Conservation (phyloP, 768 basidiomycete genomes). For the Kwoniella sp. region DNA sequence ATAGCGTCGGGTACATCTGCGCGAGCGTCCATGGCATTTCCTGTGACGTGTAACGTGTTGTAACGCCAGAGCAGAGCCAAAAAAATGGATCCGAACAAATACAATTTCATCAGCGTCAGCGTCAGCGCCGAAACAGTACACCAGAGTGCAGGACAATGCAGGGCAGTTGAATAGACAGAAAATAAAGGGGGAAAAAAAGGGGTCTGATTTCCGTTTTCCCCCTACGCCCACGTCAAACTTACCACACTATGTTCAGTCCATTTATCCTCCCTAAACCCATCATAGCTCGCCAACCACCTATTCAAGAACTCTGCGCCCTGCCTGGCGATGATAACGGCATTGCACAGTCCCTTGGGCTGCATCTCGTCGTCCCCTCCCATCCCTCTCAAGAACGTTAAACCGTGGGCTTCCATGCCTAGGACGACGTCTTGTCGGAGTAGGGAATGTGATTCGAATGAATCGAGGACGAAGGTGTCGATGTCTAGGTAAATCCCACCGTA, state of each 20-base stretch:
- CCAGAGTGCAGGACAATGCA: no score
- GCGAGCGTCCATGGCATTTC: conserved; percentile 54
- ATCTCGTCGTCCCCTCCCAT: conserved; percentile 41
- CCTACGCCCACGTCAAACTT: no score
- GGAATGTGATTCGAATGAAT: conserved; percentile 32
- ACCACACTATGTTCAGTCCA: conserved; percentile 52
- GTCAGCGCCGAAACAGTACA: not conserved
- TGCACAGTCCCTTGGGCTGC: conserved; percentile 49
- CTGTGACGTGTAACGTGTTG: no score
- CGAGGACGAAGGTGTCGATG: conserved; percentile 51
- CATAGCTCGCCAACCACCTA: conserved; percentile 47
- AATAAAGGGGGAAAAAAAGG: no score
- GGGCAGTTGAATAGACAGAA: no score
- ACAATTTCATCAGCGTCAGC: not conserved
- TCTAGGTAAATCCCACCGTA: conserved; percentile 52
- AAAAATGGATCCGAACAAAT: no score
- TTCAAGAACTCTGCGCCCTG: conserved; percentile 36
- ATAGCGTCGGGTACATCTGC: conserved; percentile 49
- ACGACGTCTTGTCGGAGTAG: conserved; percentile 46
- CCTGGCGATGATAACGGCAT: conserved; percentile 48
- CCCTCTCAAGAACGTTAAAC: conserved; percentile 24
- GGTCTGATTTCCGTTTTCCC: no score
- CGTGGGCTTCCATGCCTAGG: conserved; percentile 46
- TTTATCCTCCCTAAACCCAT: conserved; percentile 41
- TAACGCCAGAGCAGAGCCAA: no score